These are phyloP conservation scores for Fragaria nilgerrensis DNA, from an alignment of 306 rosid species.

Conservation along the genomic window DNA sequence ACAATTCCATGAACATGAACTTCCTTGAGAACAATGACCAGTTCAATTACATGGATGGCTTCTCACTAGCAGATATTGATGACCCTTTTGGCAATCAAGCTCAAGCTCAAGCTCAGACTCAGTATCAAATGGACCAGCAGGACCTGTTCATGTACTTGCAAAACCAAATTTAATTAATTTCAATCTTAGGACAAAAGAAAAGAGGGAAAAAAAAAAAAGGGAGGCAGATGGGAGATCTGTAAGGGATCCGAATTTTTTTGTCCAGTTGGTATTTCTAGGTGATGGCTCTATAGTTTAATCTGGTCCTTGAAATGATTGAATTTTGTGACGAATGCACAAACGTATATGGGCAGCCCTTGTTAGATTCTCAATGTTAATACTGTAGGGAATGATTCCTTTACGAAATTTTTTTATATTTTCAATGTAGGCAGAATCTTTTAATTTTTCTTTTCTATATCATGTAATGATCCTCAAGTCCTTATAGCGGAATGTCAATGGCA, in stretches of 20 bases:
- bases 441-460: not conserved
- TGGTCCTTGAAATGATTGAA: not conserved
- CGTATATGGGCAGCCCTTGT: not conserved
- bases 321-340: not conserved
- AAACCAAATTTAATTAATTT: constrained; percentile 37
- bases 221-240: not conserved
- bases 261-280: constrained; percentile 1
- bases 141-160: constrained; percentile 54
- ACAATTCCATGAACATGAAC: constrained; percentile 37
- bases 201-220: not conserved
- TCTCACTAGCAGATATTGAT: constrained; percentile 24
- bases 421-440: not conserved
- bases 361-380: not conserved
- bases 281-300: not conserved
- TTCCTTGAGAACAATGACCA: constrained; percentile 8
- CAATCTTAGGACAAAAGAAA: not conserved
- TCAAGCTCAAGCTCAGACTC: constrained; percentile 40
- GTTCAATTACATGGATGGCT: constrained; percentile 46
- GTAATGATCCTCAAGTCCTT: not conserved
- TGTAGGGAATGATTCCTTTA: not conserved
- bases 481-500: not conserved
- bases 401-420: not conserved
- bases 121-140: constrained; percentile 54
- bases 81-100: constrained; percentile 54
- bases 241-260: constrained; percentile 5